These are phyloP conservation scores for Fraxinus platypoda DNA, from an alignment of 305 asterid species.

Conservation along the genomic window DNA sequence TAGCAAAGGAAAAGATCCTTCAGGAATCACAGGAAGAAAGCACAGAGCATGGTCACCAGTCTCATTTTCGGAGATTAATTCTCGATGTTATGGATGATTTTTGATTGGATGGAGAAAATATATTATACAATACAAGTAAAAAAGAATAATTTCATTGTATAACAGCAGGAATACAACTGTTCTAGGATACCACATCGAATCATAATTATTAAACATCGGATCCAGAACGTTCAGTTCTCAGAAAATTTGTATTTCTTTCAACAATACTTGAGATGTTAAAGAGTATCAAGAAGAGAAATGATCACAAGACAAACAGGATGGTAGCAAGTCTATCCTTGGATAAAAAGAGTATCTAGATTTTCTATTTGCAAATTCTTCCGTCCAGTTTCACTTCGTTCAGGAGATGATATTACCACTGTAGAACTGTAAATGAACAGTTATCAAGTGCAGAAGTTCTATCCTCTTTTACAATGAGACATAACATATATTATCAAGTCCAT, in stretches of 20 bases:
- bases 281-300: not conserved
- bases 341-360: constrained; percentile 6
- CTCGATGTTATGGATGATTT: not conserved
- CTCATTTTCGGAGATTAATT: not conserved
- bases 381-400: not conserved
- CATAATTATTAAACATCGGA: not conserved
- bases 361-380: not conserved
- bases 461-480: not conserved
- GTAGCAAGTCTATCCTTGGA: not conserved
- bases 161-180: not conserved
- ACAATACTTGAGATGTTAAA: not conserved
- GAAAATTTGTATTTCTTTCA: not conserved
- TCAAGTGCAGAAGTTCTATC: not conserved
- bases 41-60: not conserved
- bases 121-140: not conserved
- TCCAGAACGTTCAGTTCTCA: not conserved
- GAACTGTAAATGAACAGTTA: not conserved
- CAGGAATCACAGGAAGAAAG: not conserved
- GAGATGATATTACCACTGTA: not conserved
- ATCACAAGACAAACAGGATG: not conserved
- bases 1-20: not conserved
- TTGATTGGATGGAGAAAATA: not conserved
- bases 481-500: not conserved
- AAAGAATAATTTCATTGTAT: not conserved
- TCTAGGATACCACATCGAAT: not conserved